Base-by-base conservation (phyloP, 139 green algal species). In the Monoraphidium neglectum region DNA sequence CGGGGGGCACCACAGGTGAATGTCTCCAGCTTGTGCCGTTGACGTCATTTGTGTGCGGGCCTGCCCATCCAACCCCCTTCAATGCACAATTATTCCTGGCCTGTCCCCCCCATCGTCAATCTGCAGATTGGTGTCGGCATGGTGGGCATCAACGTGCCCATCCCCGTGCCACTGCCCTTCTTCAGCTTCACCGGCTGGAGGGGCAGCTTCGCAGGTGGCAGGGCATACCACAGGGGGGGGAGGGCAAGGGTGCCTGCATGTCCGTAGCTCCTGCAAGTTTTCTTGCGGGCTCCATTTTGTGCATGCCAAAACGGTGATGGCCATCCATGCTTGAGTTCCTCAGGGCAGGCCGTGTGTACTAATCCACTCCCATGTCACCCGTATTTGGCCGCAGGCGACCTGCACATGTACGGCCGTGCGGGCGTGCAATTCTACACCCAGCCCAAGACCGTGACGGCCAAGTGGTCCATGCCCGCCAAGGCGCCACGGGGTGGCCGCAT, bases 101-200 rank as follows among this genome's bases (percentile, higher is more conserved):
- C n/a, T n/a, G n/a, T 60, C 51, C 60, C 28, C 18, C 26, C 28
- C 18, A 67, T 67, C 26, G 16, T 8, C 23, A 5, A 8, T 70
- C 6, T 77, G 33, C 49, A 91, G 72, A 83, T 87, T 30, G n/a
- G n/a, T n/a, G n/a, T n/a, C n/a, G 86, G 83, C 10, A 85, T 90
- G 89, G 92, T 99, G 2, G 96, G 96, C 68, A 94, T 98, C 83
- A 99, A 99, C 83, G 88, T 99, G 35, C 93, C 94, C 64, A 98
- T 99, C 76, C 95, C 96, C 1, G 95, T 98, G 61, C 96, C 96
- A 1, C 86, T 98, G 32, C 94, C 96, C 53, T 97, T 97, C 82
- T 98, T 98, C 87, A 95, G 86, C 74, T 99, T 99, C 89, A 99
- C 92, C 16, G 94, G 95, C 46, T 99, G 91, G 89, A 33, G 24